Base-by-base conservation (phyloP, 2,329 filamentous ascomycete species). In the Stemphylium beticola region DNA sequence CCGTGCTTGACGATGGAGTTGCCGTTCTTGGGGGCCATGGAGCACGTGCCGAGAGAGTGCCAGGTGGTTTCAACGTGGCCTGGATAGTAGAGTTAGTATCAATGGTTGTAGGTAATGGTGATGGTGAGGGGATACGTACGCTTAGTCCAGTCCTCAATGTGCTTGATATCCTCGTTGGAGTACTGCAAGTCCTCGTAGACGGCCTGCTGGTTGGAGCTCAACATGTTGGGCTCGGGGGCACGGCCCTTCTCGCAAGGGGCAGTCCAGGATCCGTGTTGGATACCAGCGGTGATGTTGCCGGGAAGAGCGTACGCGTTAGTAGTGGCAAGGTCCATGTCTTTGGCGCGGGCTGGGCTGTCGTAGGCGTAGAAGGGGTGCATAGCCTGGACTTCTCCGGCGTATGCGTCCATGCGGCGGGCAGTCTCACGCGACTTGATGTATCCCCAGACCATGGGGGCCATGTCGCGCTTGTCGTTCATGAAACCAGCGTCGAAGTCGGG, bases 361-460 rank as follows among this genome's bases (percentile, higher is more conserved):
- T 82, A 91, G 40, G 82, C 78, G 70, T 89, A 93, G 79, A 87
- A 87, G 10, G 90, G 90, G 72, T 92, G 89, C 79, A 83, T 80
- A 9, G 64, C 60, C 17, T 81, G 82, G 18, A 76, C 88, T 72
- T 93, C 90, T 56, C 90, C 90, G 1, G 89, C 89, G 61, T 91
- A 92, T 0, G 89, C 86, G 22, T 87, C 83, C 89, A 92, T 92
- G 60, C 89, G 85, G 3, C 90, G 83, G 1, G 90, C 90, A 3
- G 89, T 92, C 81, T 92, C 89, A 53, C 89, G 87, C 2, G 87
- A 90, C 78, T 92, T 92, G 80, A 92, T 90, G 76, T 92, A 92
- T 4, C 87, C 87, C 89, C 90, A 92, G 5, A 93, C 88, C 73
- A 74, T 91, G 8, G 90, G 89, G 1, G 87, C 89, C 89, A 93